Conservation (phyloP, 1,139 yeast genomes). For the Candida albicans region DNA sequence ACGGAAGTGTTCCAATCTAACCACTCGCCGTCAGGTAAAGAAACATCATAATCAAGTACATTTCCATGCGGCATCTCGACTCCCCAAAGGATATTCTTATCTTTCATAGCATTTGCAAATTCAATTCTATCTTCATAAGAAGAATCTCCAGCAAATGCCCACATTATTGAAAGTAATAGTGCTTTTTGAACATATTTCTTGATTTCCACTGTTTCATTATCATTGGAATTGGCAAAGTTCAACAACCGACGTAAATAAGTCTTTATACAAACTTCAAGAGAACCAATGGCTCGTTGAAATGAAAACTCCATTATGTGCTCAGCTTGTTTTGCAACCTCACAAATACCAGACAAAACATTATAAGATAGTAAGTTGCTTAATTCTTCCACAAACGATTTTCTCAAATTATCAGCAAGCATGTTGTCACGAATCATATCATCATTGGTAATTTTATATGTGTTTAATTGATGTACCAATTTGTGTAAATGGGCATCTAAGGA, state of each 20-base stretch:
- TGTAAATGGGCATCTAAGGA: conserved; percentile 21
- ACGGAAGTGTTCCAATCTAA: conserved; percentile 45
- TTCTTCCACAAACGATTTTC: conserved; percentile 1
- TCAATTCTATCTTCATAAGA: conserved; percentile 34
- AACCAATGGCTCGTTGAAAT: conserved; percentile 36
- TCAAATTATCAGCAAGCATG: neutral
- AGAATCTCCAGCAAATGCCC: conserved; percentile 75
- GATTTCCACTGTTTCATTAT: conserved; percentile 19
- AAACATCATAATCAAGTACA: conserved; percentile 47
- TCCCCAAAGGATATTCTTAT: conserved; percentile 17
- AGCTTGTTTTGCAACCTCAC: conserved; percentile 18
- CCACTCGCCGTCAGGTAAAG: conserved; percentile 53
- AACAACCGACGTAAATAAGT: conserved; percentile 25
- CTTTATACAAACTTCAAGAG: conserved; percentile 32
- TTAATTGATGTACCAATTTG: conserved; percentile 25
- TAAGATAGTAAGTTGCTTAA: neutral
- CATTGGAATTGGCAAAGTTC: conserved; percentile 11
- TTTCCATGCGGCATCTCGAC: conserved; percentile 16
- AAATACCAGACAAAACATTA: neutral
- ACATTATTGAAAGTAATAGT: conserved; percentile 47
- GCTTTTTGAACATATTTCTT: conserved; percentile 36
- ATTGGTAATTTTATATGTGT: conserved; percentile 8
- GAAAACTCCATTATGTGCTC: conserved; percentile 59
- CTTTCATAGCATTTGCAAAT: conserved; percentile 36
- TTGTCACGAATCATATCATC: conserved; percentile 7